Evolutionary conservation across 371 early-diverging fungal genomes (phyloP), one percentile per base, ranked within the genome.

Genomic region (Rhizopus microsporus): DNA sequence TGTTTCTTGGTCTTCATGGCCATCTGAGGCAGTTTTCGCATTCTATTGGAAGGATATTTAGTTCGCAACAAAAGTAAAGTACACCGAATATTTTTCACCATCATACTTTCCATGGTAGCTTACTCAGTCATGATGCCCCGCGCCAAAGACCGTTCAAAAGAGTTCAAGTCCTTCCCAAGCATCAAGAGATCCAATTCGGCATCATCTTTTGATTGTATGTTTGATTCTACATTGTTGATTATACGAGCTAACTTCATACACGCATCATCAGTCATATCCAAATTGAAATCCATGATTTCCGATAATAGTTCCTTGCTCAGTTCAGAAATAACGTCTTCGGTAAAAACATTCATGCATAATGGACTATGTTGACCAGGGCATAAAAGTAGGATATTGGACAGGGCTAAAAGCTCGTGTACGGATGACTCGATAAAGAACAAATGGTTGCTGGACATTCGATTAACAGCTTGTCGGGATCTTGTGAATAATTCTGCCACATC

Each of bases 1-100:
- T 51, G 52, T 56, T 56, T 16, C 56, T 56, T 62, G 33, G 35
- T 40, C 15, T 56, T 62, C 12, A 62, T 56, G 51, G 62, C 44
- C 39, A 44, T 15, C 44, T 55, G 56, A n/a, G 61, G 61, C 43
- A 61, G 61, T 40, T 59, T 57, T 15, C 42, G 40, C 51, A 57
- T 42, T 16, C 57, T 57, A 57, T 57, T 45, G 45, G 10, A 44
- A 44, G 10, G 15, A 30, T 42, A 31, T 39, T 54, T 42, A 42
- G 43, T 42, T 33, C 15, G 33, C 34, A 50, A 50, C 51, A 50
- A 32, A 12, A 42, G 5, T 7, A 42, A 17, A 7, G 16, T 43
- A 54, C 54, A 8, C 12, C 12, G 43, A 13, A 7, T 53, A n/a
- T 53, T 53, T 23, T 23, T 23, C 23, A 23, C 2, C 29, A 52